Percentiles rank a stretch among this genome's conserved stretches.
Conservation (phyloP, 2,329 filamentous ascomycete species). For the Xylariaceae sp. region DNA sequence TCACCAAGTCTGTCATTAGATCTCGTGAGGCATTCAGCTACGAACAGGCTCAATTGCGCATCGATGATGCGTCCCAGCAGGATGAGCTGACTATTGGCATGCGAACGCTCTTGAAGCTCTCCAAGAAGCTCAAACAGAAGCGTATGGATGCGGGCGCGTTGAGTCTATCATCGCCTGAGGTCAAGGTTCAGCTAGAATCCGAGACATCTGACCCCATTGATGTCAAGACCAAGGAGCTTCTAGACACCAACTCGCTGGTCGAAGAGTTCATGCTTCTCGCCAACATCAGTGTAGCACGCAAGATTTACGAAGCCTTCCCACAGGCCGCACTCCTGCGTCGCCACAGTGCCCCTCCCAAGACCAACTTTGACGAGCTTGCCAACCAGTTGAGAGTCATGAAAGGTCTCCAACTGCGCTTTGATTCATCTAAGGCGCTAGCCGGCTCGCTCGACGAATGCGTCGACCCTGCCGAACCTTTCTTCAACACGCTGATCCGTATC, state of each 20-base stretch:
- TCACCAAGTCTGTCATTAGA: slow-evolving; percentile 96
- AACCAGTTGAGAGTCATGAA: slow-evolving; percentile 88
- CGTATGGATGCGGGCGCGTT: slow-evolving; percentile 93
- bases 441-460: slow-evolving; percentile 83
- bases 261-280: slow-evolving; percentile 99
- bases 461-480: slow-evolving; percentile 80
- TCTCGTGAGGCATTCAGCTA: slow-evolving; percentile 97
- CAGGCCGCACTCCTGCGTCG: slow-evolving; percentile 92
- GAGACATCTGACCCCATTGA: slow-evolving; percentile 95
- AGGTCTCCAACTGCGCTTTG: slow-evolving; percentile 70
- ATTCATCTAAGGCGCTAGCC: slow-evolving; percentile 88
- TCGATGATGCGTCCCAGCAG: slow-evolving; percentile 81
- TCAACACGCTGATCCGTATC: slow-evolving; percentile 96
- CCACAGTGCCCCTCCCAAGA: slow-evolving; percentile 86
- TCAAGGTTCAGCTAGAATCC: slow-evolving; percentile 89
- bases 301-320: slow-evolving; percentile 86
- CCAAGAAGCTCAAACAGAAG: slow-evolving; percentile 89
- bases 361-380: slow-evolving; percentile 91
- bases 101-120: slow-evolving; percentile 78
- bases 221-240: slow-evolving; percentile 87
- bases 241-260: slow-evolving; percentile 95
- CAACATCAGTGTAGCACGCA: slow-evolving; percentile 88
- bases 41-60: slow-evolving; percentile 88
- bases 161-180: slow-evolving; percentile 95
- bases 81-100: slow-evolving; percentile 89